A percentile compares a stretch with the other conserved stretches of the same genome.
phyloP scores from a whole-genome alignment of 179 eudicot genomes.

The Dionaea muscipula region DNA sequence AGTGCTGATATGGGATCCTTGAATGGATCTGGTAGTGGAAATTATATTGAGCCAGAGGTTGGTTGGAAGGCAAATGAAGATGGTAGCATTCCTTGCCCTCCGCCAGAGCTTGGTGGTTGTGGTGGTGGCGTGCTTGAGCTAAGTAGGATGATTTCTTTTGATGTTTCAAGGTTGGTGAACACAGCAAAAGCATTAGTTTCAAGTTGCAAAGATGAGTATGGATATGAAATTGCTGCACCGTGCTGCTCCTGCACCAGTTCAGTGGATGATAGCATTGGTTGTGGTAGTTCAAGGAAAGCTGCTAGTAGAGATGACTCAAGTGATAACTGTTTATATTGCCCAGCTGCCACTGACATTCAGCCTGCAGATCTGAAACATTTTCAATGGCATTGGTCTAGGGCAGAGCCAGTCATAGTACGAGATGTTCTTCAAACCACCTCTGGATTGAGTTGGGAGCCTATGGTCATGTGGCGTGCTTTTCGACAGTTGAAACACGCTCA shows the following conservation, averaged over 20 bases:
- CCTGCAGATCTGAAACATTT: conserved; percentile 35
- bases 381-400: conserved; percentile 59
- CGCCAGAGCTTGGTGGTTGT: conserved; percentile 45
- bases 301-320: conserved; percentile 32
- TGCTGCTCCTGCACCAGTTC: conserved; percentile 28
- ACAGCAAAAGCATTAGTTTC: conserved; percentile 26
- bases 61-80: conserved; percentile 41
- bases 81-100: conserved; percentile 66
- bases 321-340: conserved; percentile 45
- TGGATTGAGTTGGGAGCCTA: conserved; percentile 88
- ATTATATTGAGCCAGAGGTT: conserved; percentile 5
- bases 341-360: conserved; percentile 36
- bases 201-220: background rate
- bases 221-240: conserved; percentile 9
- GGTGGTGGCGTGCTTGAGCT: conserved; percentile 35
- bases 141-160: conserved; percentile 20
- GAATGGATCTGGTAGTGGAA: conserved; percentile 2
- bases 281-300: conserved; percentile 24
- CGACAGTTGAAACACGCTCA: conserved; percentile 32
- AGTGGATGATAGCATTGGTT: conserved; percentile 8
- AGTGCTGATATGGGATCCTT: background rate
- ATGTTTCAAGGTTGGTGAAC: conserved; percentile 33
- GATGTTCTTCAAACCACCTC: conserved; percentile 40
- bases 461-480: conserved; percentile 94
- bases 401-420: conserved; percentile 63